Evolutionary conservation across 768 basidiomycete genomes (phyloP), one percentile per base, ranked within the genome.

Genomic region (Pluteus cervinus): DNA sequence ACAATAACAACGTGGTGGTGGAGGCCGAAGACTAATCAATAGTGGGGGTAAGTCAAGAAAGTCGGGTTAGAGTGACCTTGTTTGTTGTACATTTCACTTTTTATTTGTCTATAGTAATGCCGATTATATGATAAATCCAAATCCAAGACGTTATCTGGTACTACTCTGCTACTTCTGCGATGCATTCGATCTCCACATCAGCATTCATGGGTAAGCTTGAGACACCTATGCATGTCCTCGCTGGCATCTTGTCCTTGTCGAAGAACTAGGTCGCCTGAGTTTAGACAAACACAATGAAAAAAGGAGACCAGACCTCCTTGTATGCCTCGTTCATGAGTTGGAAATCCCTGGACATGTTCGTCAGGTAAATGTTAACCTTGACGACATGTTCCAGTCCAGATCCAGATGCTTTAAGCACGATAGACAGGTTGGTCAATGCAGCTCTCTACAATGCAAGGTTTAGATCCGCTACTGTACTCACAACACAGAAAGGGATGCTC

Each of bases 151-250:
- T n/a, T n/a, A n/a, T n/a, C n/a, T n/a, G n/a, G n/a, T n/a, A n/a
- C n/a, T n/a, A n/a, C n/a, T n/a, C n/a, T n/a, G n/a, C n/a, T 37
- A 48, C 46, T 12, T 69, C 55, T n/a, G 79, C 76, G 42, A 81
- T 79, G 6, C 69, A 75, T 55, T 86, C 84, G 26, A 86, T 78
- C 63, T 88, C 85, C 29, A 85, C 68, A 46, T 81, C 71, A 5
- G 84, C 81, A 42, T 82, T 81, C 47, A 68, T 66, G 1, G 83
- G 83, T 24, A 86, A 64, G 45, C 71, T 71, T 6, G 71, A 79
- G 9, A 77, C 81, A 61, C 86, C 82, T 44, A 89, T 83, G 55
- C 79, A 82, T 7, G 81, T 83, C 38, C 85, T 62, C 6, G 84
- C 76, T 8, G 86, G 86, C 60, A 85, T 85, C 11, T n/a, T n/a